phyloP scores from a whole-genome alignment of 225 moss, liverwort and hornwort genomes.

The Anthoceros angustus region DNA sequence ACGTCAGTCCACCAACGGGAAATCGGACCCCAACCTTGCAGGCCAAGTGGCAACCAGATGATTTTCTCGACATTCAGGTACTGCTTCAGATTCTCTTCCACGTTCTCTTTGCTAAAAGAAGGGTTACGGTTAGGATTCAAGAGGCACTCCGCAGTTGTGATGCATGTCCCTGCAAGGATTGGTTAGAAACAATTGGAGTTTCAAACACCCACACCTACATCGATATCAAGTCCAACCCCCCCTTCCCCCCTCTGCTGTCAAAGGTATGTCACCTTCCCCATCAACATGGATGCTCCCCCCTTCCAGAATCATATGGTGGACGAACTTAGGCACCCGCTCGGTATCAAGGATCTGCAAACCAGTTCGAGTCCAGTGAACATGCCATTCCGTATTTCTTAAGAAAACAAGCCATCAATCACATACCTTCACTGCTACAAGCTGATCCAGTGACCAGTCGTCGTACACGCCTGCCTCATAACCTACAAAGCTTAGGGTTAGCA shows the following conservation, averaged over 20 bases:
- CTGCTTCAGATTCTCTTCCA: conserved; percentile 64
- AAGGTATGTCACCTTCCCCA: conserved; percentile 54
- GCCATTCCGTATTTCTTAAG: neutral
- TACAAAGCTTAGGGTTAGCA: neutral
- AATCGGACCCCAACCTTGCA: conserved; percentile 33
- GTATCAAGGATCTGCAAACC: conserved; percentile 60
- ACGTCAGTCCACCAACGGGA: neutral
- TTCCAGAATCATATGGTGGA: conserved; percentile 60
- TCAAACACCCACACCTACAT: neutral
- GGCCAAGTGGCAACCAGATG: conserved; percentile 77
- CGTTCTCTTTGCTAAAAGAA: conserved; percentile 51
- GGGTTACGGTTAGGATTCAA: conserved; percentile 81
- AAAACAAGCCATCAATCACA: too few species aligned
- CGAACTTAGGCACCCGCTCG: conserved; percentile 73
- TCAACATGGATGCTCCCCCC: conserved; percentile 92
- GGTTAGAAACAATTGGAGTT: neutral
- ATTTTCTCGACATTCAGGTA: conserved; percentile 85
- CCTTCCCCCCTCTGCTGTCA: neutral
- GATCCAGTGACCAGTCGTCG: too few species aligned
- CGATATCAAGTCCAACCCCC: neutral
- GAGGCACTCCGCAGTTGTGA: conserved; percentile 92
- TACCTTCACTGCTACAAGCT: too few species aligned
- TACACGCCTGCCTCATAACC: neutral
- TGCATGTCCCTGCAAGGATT: conserved; percentile 50
- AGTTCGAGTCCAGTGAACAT: neutral